These are phyloP conservation scores for Mycena sp. DNA, from an alignment of 1,284 basidiomycete genomes.

Conservation along the genomic window DNA sequence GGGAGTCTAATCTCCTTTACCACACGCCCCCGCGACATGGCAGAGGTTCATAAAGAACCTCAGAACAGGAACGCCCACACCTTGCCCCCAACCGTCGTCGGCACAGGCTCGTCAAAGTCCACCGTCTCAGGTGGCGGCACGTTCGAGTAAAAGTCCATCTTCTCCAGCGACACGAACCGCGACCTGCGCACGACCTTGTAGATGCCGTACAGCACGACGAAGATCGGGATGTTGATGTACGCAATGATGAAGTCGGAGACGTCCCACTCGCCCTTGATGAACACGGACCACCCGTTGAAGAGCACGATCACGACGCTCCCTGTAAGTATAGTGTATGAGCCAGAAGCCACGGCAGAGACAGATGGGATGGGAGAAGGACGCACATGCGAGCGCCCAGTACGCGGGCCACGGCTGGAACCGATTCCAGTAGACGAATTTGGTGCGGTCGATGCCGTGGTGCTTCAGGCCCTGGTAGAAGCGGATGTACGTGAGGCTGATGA, in stretches of 20 bases:
- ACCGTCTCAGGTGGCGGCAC: conserved; percentile 16
- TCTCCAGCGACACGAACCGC: conserved; percentile 24
- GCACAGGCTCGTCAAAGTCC: not conserved
- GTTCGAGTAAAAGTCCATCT: conserved; percentile 31
- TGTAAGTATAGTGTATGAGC: not conserved
- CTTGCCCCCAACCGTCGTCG: not conserved
- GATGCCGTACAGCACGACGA: conserved; percentile 52
- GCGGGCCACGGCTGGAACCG: conserved; percentile 51
- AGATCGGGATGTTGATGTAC: conserved; percentile 57
- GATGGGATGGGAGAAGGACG: too few relatives aligned
- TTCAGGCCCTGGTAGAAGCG: conserved; percentile 59
- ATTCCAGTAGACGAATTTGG: conserved; percentile 53
- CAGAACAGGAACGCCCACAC: conserved; percentile 12
- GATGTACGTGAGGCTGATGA: conserved; percentile 59
- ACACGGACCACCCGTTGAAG: conserved; percentile 47
- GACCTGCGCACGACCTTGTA: conserved; percentile 32
- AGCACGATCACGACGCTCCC: conserved; percentile 27
- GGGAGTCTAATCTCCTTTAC: too few relatives aligned
- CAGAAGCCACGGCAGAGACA: not conserved
- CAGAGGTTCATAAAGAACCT: too few relatives aligned
- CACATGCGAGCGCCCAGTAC: conserved; percentile 44
- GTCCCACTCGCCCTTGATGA: conserved; percentile 47
- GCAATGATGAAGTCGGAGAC: conserved; percentile 47
- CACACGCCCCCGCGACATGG: too few relatives aligned
- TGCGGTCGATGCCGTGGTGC: conserved; percentile 55